Base-by-base conservation (phyloP, 2,329 filamentous ascomycete species). In the Aureobasidium uvarum region DNA sequence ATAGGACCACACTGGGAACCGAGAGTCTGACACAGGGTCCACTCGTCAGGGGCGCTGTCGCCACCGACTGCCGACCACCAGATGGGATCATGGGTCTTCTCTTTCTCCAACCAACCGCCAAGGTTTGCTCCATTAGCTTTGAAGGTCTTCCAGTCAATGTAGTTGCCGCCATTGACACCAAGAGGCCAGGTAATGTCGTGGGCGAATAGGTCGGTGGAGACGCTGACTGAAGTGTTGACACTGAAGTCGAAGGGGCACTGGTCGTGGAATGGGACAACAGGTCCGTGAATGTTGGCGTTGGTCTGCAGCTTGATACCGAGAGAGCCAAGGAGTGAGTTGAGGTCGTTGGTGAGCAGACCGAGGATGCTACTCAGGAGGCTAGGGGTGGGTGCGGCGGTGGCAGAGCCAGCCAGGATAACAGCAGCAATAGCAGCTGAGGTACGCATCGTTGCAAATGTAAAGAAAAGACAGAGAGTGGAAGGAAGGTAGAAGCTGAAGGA, bases 31-130 rank as follows among this genome's bases (percentile, higher is more conserved):
- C 50, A 54, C 6, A 54, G 7, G 10, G 18, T 23, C 50, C 50
- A 54, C n/a, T 54, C 50, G 6, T 54, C 50, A 23, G 69, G 8
- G 14, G 69, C 54, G 23, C 70, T 70, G 39, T 64, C 62, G 43
- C 66, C 67, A 48, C 67, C 68, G 18, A 69, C 65, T 6, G 63
- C 50, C 43, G 66, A 63, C 71, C 72, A 76, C 68, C 68, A 60
- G 56, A 36, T 20, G 11, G 20, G n/a, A 18, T 54, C 48, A 39
- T 60, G 45, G 23, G 41, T 52, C 14, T 16, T 60, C 66, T 77
- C 75, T 65, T 75, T 70, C 13, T 68, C 70, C 1, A 77, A 64
- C 75, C 74, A 77, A 43, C 71, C 72, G 28, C 74, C 74, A 8
- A 77, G 71, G 3, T 76, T 70, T 13, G 62, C 69, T 16, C 68